phyloP scores from a whole-genome alignment of 2,329 filamentous ascomycete genomes.

The Aspergillus uvarum region DNA sequence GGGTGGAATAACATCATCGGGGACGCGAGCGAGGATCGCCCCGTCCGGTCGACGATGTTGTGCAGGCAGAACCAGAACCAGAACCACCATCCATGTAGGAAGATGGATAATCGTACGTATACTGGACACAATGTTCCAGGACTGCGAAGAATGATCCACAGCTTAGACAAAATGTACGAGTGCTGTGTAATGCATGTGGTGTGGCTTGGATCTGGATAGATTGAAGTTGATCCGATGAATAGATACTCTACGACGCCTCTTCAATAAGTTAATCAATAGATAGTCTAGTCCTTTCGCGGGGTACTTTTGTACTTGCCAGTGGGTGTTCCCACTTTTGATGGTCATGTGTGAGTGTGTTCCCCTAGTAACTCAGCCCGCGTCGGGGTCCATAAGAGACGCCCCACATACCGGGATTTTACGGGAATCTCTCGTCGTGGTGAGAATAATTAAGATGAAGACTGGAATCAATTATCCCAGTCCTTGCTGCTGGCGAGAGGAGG shows the following conservation, averaged over 20 bases:
- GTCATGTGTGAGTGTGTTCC: constrained; percentile 19
- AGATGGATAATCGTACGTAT: not conserved
- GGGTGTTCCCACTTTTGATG: constrained; percentile 6
- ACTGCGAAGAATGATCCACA: not conserved
- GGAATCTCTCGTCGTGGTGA: constrained; percentile 6
- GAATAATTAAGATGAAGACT: not conserved
- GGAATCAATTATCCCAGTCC: not conserved
- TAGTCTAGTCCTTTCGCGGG: not conserved
- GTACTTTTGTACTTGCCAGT: constrained; percentile 5
- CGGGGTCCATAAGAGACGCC: constrained; percentile 7
- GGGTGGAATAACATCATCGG: not conserved
- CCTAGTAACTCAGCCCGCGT: constrained; percentile 21
- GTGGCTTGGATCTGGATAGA: not conserved
- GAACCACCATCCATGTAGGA: not conserved
- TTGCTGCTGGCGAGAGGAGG: not conserved
- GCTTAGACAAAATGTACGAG: not conserved
- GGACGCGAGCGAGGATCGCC: not conserved
- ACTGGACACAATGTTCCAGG: not conserved
- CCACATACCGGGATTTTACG: constrained; percentile 21
- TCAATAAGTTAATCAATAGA: too few species aligned
- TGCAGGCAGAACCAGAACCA: not conserved
- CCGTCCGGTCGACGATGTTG: not conserved
- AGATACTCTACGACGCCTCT: not conserved
- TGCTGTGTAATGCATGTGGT: not conserved
- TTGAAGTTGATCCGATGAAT: not conserved